Percentiles rank a stretch among this genome's conserved stretches.
These are phyloP conservation scores for Trichoderma harzianum DNA, from an alignment of 2,329 filamentous ascomycete species.

Conservation along the genomic window DNA sequence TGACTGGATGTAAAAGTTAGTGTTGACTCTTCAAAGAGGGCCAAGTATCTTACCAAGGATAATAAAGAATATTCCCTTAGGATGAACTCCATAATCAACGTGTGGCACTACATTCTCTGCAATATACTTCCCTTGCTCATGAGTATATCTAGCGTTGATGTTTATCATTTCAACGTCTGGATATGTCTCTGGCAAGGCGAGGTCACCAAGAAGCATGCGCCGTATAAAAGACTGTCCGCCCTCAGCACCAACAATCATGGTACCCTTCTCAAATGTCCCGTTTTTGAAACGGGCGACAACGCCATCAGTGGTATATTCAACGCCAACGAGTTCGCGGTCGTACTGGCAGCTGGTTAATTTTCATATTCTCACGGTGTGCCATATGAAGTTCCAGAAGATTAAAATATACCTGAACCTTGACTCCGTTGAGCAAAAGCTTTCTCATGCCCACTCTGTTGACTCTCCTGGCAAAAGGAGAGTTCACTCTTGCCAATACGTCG, in stretches of 20 bases:
- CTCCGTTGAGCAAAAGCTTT: not conserved
- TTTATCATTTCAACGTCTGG: not conserved
- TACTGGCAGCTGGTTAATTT: not conserved
- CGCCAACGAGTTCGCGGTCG: not conserved
- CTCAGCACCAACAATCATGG: not conserved
- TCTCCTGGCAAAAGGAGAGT: not conserved
- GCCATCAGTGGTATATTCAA: not conserved
- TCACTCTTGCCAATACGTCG: not conserved
- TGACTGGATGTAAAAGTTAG: not conserved
- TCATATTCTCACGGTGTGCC: not conserved
- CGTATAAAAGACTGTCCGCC: not conserved
- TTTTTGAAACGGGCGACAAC: not conserved
- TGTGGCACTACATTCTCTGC: not conserved
- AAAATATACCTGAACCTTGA: not conserved
- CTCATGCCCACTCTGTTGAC: not conserved
- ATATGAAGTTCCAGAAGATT: no score
- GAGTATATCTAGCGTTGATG: not conserved
- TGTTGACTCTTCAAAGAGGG: not conserved
- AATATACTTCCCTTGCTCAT: not conserved
- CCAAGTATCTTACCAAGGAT: not conserved
- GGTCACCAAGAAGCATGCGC: not conserved
- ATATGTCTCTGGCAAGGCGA: not conserved
- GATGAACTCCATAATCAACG: not conserved
- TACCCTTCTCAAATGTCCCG: not conserved
- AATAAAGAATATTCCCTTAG: not conserved